These are phyloP conservation scores for Coemansia sp. DNA, from an alignment of 192 early-diverging fungal species.

Conservation along the genomic window DNA sequence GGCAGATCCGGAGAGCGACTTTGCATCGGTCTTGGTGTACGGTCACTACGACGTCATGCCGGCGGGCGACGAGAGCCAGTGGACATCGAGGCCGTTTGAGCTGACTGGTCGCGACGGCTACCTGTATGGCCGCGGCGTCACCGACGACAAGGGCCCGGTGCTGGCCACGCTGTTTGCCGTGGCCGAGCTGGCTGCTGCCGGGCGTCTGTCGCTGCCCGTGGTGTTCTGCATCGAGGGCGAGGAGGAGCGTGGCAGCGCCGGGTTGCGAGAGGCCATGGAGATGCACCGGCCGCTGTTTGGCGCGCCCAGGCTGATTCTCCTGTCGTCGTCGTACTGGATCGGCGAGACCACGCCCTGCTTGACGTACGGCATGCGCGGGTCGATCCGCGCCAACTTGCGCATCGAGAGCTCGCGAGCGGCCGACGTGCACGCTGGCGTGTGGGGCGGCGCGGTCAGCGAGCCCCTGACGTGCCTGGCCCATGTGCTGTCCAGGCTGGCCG, in stretches of 20 bases:
- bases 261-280: conserved; percentile 61
- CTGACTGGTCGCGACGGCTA: conserved; percentile 66
- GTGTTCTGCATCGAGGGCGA: conserved; percentile 78
- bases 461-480: conserved; percentile 69
- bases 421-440: conserved; percentile 75
- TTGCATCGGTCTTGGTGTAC: conserved; percentile 65
- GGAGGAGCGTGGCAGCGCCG: conserved; percentile 72
- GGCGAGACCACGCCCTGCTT: conserved; percentile 73
- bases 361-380: conserved; percentile 76
- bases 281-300: conserved; percentile 31
- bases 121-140: conserved; percentile 72
- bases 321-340: conserved; percentile 76
- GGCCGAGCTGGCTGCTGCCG: conserved; percentile 61
- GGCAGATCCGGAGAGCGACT: conserved; percentile 1
- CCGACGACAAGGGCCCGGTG: conserved; percentile 81
- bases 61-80: conserved; percentile 61
- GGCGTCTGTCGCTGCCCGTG: conserved; percentile 59
- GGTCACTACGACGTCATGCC: conserved; percentile 83
- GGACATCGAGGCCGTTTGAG: conserved; percentile 65
- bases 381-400: conserved; percentile 62
- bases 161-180: conserved; percentile 70
- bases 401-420: conserved; percentile 48
- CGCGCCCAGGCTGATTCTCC: conserved; percentile 36
- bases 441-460: conserved; percentile 71
- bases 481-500: conserved; percentile 57